phyloP scores from a whole-genome alignment of 352 stramenopile genomes.

The Phytophthora chlamydospora region DNA sequence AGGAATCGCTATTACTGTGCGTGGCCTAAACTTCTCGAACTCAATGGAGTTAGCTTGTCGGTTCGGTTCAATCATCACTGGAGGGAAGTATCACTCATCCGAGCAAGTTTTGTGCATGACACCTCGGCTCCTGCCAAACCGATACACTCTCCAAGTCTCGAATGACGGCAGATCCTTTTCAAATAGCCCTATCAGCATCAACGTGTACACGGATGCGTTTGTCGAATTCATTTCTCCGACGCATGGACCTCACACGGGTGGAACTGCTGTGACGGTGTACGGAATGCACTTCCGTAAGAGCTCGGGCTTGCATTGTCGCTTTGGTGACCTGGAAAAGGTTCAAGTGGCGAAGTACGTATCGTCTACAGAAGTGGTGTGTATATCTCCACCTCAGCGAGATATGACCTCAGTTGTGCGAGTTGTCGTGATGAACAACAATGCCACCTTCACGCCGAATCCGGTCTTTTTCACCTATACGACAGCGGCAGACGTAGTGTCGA shows the following conservation, averaged over 20 bases:
- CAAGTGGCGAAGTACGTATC: conserved; percentile 75
- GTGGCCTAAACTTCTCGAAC: conserved; percentile 79
- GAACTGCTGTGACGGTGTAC: conserved; percentile 83
- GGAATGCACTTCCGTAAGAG: conserved; percentile 82
- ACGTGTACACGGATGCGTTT: conserved; percentile 78
- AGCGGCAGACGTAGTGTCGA: conserved; percentile 49
- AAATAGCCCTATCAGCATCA: conserved; percentile 59
- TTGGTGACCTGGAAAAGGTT: conserved; percentile 59
- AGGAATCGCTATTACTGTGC: conserved; percentile 76
- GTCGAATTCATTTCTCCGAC: conserved; percentile 72
- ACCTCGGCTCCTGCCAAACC: conserved; percentile 56
- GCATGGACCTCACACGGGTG: conserved; percentile 75
- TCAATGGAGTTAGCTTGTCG: conserved; percentile 75
- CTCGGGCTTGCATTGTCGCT: conserved; percentile 68
- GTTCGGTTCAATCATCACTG: conserved; percentile 72
- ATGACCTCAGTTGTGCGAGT: conserved; percentile 47
- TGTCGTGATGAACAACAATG: conserved; percentile 76
- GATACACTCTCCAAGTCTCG: conserved; percentile 78
- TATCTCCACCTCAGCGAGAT: conserved; percentile 58
- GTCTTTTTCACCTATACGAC: conserved; percentile 86
- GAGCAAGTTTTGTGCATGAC: conserved; percentile 63
- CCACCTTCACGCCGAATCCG: conserved; percentile 58
- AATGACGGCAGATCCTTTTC: conserved; percentile 77
- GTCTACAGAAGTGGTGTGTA: conserved; percentile 71
- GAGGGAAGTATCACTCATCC: conserved; percentile 56